Evolutionary conservation across 768 basidiomycete species (phyloP).

Genomic region (Boletus reticulatus): DNA sequence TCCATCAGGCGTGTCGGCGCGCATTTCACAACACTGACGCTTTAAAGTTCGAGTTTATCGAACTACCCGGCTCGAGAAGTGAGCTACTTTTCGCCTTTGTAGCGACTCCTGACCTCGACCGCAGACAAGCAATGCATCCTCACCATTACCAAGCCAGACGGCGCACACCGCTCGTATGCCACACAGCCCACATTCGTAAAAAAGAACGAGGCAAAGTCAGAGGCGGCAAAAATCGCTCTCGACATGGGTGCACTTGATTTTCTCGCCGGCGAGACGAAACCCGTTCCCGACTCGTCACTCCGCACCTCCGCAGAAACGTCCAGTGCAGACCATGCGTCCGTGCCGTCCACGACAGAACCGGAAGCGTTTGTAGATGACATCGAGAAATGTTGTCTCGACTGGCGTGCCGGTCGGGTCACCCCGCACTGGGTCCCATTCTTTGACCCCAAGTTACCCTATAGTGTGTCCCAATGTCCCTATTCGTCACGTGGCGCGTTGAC

Average conservation of each 20-base stretch:
- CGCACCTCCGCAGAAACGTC: conserved; percentile 8
- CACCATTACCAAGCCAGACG: conserved; percentile 57
- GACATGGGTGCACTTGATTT: conserved; percentile 62
- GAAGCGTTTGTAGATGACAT: conserved; percentile 38
- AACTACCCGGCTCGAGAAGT: conserved; percentile 39
- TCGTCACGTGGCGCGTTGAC: not conserved
- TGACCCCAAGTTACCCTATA: conserved; percentile 43
- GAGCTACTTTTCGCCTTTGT: conserved; percentile 1
- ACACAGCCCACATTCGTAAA: conserved; percentile 44
- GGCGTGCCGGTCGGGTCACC: conserved; percentile 49
- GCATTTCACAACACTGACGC: conserved; percentile 40
- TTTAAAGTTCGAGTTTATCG: conserved; percentile 48
- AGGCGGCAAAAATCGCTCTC: conserved; percentile 52
- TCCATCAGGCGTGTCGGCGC: conserved; percentile 44
- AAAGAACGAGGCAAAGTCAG: conserved; percentile 52
- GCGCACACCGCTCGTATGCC: conserved; percentile 49
- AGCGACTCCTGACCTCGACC: conserved; percentile 1
- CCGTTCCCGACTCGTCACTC: conserved; percentile 33
- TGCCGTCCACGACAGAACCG: not conserved
- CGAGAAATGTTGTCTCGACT: conserved; percentile 52
- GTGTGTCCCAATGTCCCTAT: conserved; percentile 31
- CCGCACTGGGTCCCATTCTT: conserved; percentile 54
- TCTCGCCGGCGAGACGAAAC: conserved; percentile 40
- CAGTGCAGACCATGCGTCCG: not conserved
- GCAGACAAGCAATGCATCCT: conserved; percentile 60